Evolutionary conservation across 1,284 basidiomycete genomes (phyloP), one percentile per base, ranked within the genome.

Genomic region (Kwoniella shivajii): DNA sequence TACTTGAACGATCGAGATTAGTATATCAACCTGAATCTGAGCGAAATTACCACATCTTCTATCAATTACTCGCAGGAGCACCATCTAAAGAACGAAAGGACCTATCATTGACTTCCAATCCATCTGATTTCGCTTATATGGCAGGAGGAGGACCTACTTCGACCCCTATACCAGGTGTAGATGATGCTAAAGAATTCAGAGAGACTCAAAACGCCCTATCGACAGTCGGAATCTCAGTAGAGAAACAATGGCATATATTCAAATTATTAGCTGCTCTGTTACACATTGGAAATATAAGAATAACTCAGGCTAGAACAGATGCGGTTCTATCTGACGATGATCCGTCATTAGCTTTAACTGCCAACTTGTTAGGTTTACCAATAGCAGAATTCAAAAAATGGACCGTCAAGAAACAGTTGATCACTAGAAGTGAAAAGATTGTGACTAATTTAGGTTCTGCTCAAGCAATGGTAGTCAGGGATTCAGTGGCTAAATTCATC

Each of bases 21-120:
- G 94, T 97, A 54, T 98, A 96, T 78, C 96, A 99, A 78, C 94
- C 96, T 16, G 84, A 90, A 65, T 92, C 89, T 20, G 96, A 99
- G 79, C 87, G 96, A 56, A 99, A 99, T 78, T 99, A 99, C 77
- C 96, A 99, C 79, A 97, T 99, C 72, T 99, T 99, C 82, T 99
- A 99, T 79, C 96, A 99, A 77, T 82, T 99, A n/a, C 92, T 95
- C 68, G 90, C 95, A 2, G 96, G 96, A 51, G 93, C 92, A 4
- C 94, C 95, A 2, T 81, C 89, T 24, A 95, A 96, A 74, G 95
- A 99, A 74, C 86, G 92, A 44, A 96, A 96, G 78, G 92, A 96
- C 69, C 85, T 99, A 38, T 92, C 90, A 5, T 83, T 99, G 41
- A 90, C 93, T 62, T 82, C 83, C 6, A 91, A 95, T 71, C 83